Evolutionary conservation across 352 stramenopile genomes (phyloP).

Genomic region (Phytophthora fragariaefolia): DNA sequence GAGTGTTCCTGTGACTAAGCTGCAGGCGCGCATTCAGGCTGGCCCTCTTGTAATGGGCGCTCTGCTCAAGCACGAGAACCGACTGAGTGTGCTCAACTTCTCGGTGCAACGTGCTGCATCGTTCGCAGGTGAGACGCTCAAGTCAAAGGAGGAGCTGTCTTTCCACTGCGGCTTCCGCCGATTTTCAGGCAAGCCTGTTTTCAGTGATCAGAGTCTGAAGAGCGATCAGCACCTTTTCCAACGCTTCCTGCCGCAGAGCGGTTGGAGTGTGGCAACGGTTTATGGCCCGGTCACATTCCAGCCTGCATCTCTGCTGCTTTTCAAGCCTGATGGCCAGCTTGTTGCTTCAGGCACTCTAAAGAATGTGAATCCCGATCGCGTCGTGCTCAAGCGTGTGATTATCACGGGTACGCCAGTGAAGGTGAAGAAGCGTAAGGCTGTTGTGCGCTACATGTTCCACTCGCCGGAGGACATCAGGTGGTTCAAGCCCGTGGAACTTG

Average conservation of each 20-base stretch:
- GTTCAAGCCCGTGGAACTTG: conserved; percentile 98
- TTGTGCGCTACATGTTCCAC: conserved; percentile 99
- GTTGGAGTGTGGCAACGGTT: conserved; percentile 91
- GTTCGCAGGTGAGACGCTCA: conserved; percentile 90
- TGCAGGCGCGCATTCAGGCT: conserved; percentile 60
- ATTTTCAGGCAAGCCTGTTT: conserved; percentile 93
- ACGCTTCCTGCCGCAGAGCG: conserved; percentile 93
- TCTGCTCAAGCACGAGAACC: conserved; percentile 97
- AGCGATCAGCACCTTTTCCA: conserved; percentile 99
- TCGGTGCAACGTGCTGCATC: conserved; percentile 87
- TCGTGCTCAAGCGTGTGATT: conserved; percentile 98
- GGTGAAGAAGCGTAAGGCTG: conserved; percentile 98
- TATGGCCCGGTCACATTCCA: conserved; percentile 97
- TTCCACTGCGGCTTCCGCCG: conserved; percentile 98
- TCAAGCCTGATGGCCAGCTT: conserved; percentile 84
- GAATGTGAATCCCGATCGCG: conserved; percentile 97
- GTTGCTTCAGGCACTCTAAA: conserved; percentile 95
- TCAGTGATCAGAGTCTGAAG: conserved; percentile 98
- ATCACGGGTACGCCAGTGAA: conserved; percentile 98
- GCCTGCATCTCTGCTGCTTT: conserved; percentile 96
- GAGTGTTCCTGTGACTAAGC: conserved; percentile 63
- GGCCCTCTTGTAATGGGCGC: conserved; percentile 81
- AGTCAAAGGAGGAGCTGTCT: conserved; percentile 96
- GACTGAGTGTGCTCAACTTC: conserved; percentile 98
- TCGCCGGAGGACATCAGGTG: conserved; percentile 97